phyloP scores from a whole-genome alignment of 2,329 filamentous ascomycete species.

The Pseudocercospora pini-densiflorae region DNA sequence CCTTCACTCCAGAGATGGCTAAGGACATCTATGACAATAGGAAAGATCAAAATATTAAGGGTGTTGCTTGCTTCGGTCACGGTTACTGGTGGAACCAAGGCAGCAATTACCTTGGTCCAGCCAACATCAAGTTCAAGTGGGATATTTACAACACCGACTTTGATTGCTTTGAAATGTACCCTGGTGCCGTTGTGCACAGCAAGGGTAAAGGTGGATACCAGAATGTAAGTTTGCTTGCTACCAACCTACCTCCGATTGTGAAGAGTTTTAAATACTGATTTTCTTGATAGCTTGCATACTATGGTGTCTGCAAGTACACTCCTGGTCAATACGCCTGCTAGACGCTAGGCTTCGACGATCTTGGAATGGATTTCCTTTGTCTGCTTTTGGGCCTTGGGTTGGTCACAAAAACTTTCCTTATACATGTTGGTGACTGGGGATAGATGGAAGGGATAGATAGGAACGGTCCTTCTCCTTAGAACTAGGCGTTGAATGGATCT shows the following conservation, averaged over 20 bases:
- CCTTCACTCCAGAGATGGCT: slow-evolving; percentile 12
- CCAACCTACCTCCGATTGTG: background rate
- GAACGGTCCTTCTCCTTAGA: background rate
- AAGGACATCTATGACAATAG: slow-evolving; percentile 3
- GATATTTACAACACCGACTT: slow-evolving; percentile 2
- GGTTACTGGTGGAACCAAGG: background rate
- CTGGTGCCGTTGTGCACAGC: background rate
- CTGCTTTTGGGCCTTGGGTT: background rate
- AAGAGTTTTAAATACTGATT: background rate
- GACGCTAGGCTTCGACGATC: background rate
- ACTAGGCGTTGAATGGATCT: background rate
- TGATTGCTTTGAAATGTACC: slow-evolving; percentile 14
- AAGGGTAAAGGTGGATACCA: slow-evolving; percentile 8
- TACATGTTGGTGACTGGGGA: background rate
- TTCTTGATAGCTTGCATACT: background rate
- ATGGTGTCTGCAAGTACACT: background rate
- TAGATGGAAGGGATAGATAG: background rate
- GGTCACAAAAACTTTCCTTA: background rate
- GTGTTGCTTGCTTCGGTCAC: slow-evolving; percentile 1
- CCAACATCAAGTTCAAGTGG: slow-evolving; percentile 9
- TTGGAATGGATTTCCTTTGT: background rate
- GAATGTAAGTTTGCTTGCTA: slow-evolving; percentile 4
- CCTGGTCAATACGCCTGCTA: background rate
- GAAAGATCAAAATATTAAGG: background rate
- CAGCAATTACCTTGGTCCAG: background rate